Percentiles rank a stretch among this genome's conserved stretches.
These are phyloP conservation scores for Lasiosphaeriaceae sp. DNA, from an alignment of 495 filamentous ascomycete species.

Conservation along the genomic window DNA sequence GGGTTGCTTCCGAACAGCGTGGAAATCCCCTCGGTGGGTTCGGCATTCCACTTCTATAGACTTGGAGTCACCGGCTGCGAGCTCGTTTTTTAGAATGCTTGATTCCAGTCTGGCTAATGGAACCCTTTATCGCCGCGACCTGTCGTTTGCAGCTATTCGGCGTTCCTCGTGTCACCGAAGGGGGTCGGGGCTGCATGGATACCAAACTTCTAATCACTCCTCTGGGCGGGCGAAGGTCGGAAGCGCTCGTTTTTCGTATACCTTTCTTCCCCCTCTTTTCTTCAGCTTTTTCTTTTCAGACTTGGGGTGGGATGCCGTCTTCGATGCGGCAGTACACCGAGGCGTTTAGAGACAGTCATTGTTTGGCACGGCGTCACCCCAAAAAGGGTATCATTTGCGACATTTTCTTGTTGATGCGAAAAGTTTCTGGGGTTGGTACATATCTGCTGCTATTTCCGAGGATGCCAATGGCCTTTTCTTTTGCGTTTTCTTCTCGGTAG, in stretches of 20 bases:
- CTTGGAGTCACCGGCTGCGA: neutral
- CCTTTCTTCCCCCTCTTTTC: no score
- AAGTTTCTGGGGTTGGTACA: slow-evolving; percentile 26
- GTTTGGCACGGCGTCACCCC: neutral
- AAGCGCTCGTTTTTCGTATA: slow-evolving; percentile 2
- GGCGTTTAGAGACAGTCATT: slow-evolving; percentile 13
- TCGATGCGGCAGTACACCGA: neutral
- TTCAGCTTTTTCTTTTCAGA: slow-evolving; percentile 4
- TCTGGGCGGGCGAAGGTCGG: neutral
- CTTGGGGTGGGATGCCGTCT: neutral
- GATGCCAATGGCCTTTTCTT: slow-evolving; percentile 12
- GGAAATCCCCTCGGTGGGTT: neutral
- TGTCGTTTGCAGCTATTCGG: neutral
- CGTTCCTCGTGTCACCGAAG: neutral
- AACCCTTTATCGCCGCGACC: neutral
- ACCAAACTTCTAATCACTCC: neutral
- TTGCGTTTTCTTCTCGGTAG: slow-evolving; percentile 2
- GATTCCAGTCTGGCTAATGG: neutral
- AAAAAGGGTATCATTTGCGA: slow-evolving; percentile 16
- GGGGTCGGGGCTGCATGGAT: neutral
- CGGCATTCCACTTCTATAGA: neutral
- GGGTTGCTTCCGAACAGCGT: neutral
- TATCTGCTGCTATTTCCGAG: slow-evolving; percentile 20
- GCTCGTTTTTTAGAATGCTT: neutral
- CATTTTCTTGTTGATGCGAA: slow-evolving; percentile 18